These are phyloP conservation scores for Atkinsonella hypoxylon DNA, from an alignment of 2,329 filamentous ascomycete species.

Conservation along the genomic window DNA sequence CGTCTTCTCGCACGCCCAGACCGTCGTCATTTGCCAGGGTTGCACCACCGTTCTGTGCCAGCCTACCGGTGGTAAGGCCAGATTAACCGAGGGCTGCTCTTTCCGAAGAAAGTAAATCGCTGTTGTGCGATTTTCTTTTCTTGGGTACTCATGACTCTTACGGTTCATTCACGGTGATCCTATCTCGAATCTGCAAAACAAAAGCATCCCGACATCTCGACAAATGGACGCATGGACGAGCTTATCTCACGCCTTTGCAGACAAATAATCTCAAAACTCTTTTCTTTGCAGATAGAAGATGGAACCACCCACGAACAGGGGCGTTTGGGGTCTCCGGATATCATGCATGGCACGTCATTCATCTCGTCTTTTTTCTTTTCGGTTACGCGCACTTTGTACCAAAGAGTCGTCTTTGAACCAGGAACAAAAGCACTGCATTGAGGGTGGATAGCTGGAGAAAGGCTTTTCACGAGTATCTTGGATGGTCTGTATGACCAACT, in stretches of 20 bases:
- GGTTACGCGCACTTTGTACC: slow-evolving; percentile 30
- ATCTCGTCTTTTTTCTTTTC: slow-evolving; percentile 34
- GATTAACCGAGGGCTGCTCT: slow-evolving; percentile 98
- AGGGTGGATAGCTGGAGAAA: slow-evolving; percentile 46
- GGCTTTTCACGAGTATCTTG: slow-evolving; percentile 45
- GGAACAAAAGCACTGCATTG: slow-evolving; percentile 36
- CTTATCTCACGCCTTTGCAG: slow-evolving; percentile 13
- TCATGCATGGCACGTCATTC: slow-evolving; percentile 55
- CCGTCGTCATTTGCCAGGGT: slow-evolving; percentile 98
- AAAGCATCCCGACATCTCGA: slow-evolving; percentile 34
- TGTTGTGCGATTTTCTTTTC: slow-evolving; percentile 33
- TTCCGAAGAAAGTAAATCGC: slow-evolving; percentile 97
- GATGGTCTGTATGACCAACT: slow-evolving; percentile 23
- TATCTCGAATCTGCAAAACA: slow-evolving; percentile 51
- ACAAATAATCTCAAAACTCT: neutral
- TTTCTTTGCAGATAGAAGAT: slow-evolving; percentile 59
- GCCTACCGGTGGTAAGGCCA: slow-evolving; percentile 97
- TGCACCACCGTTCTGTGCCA: slow-evolving; percentile 99
- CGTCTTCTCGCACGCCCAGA: slow-evolving; percentile 99
- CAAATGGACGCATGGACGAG: slow-evolving; percentile 37
- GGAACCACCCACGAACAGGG: slow-evolving; percentile 49
- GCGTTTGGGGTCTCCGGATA: slow-evolving; percentile 72
- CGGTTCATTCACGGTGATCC: slow-evolving; percentile 36
- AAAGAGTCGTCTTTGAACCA: slow-evolving; percentile 32
- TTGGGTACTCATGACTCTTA: slow-evolving; percentile 37